These are phyloP conservation scores for Glycine latifolia DNA, from an alignment of 306 rosid genomes.

Conservation along the genomic window DNA sequence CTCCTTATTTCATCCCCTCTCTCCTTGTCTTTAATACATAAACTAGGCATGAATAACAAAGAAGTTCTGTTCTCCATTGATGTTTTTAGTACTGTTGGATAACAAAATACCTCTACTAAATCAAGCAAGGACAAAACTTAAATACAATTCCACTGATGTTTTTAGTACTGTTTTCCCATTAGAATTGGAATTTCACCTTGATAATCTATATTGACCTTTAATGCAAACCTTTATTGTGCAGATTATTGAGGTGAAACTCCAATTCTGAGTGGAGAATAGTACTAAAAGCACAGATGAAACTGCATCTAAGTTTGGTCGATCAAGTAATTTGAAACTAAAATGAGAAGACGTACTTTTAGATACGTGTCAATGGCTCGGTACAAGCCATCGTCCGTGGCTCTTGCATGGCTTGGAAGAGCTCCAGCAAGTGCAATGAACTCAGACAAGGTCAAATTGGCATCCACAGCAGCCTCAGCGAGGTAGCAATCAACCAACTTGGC, in stretches of 20 bases:
- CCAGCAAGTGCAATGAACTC: conserved; percentile 72
- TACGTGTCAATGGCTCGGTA: conserved; percentile 94
- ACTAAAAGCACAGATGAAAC: not conserved
- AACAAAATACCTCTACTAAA: not conserved
- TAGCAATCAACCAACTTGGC: conserved; percentile 82
- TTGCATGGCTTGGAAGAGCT: conserved; percentile 77
- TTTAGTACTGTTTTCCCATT: not conserved
- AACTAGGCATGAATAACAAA: not conserved
- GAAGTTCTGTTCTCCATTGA: not conserved
- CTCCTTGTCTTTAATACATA: not conserved
- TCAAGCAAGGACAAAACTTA: not conserved
- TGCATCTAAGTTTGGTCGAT: not conserved
- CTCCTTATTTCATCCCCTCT: not conserved
- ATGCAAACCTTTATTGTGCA: not conserved
- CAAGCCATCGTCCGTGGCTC: conserved; percentile 84
- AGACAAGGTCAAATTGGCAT: conserved; percentile 62
- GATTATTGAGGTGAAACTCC: not conserved
- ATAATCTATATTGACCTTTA: not conserved
- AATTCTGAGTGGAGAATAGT: not conserved
- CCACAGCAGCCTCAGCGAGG: conserved; percentile 84
- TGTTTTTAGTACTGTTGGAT: too few relatives aligned
- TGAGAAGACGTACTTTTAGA: conserved; percentile 69
- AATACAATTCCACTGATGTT: not conserved
- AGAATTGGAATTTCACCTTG: not conserved
- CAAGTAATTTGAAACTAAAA: conserved; percentile 13